Conservation (phyloP, 495 filamentous ascomycete species). For the Monascus purpureus region DNA sequence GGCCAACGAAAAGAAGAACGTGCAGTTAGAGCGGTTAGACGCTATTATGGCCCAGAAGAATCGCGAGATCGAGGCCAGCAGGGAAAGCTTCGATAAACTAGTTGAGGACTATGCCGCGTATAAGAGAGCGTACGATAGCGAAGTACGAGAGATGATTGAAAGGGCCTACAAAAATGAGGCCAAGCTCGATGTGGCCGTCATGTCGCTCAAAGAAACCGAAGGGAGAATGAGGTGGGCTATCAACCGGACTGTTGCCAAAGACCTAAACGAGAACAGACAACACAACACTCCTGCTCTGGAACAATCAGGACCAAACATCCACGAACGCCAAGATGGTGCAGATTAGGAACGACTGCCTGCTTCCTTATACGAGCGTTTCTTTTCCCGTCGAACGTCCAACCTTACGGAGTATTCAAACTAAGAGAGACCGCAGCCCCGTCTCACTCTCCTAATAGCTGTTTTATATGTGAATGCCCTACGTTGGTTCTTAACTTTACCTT, state of each 20-base stretch:
- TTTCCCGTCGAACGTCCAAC: too few relatives aligned
- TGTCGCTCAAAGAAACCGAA: slow-evolving; percentile 46
- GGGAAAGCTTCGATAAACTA: slow-evolving; percentile 46
- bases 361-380: too few relatives aligned
- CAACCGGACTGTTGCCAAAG: slow-evolving; percentile 9
- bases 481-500: too few relatives aligned
- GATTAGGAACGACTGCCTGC: too few relatives aligned
- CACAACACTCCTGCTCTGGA: too few relatives aligned
- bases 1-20: slow-evolving; percentile 27
- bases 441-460: too few relatives aligned
- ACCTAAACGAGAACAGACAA: not conserved
- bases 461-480: too few relatives aligned
- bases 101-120: slow-evolving; percentile 44
- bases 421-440: too few relatives aligned
- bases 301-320: too few relatives aligned
- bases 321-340: too few relatives aligned
- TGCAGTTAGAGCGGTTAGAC: slow-evolving; percentile 48
- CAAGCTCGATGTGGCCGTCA: slow-evolving; percentile 39
- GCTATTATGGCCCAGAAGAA: slow-evolving; percentile 57
- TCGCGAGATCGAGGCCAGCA: slow-evolving; percentile 44
- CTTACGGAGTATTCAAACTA: too few relatives aligned
- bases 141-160: slow-evolving; percentile 40
- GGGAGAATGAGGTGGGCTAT: slow-evolving; percentile 57
- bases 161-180: slow-evolving; percentile 38
- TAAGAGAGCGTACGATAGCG: slow-evolving; percentile 46